These are phyloP conservation scores for Elaeis guineensis DNA, from an alignment of 176 grass and related monocot species.

Conservation along the genomic window DNA sequence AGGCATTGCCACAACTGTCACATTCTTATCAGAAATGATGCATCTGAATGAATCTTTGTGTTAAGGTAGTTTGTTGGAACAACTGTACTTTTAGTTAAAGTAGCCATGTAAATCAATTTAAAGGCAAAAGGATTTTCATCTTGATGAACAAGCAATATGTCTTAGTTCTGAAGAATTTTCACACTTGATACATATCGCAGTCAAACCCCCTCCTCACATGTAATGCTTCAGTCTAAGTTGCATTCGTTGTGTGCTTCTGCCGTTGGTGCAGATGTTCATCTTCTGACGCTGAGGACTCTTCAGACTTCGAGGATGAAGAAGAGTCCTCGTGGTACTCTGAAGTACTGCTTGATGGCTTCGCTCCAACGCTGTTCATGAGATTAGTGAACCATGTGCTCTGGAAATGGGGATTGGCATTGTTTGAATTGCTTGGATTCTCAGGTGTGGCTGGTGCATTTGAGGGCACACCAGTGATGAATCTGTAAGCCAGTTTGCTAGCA, in stretches of 20 bases:
- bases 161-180: no score
- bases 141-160: no score
- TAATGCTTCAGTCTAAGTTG: slow-evolving; percentile 14
- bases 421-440: slow-evolving; percentile 19
- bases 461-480: slow-evolving; percentile 26
- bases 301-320: background rate
- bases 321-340: slow-evolving; percentile 1
- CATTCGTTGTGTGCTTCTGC: slow-evolving; percentile 3
- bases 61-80: no score
- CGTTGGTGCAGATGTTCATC: slow-evolving; percentile 2
- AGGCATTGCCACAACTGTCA: slow-evolving; percentile 20
- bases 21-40: slow-evolving; percentile 38
- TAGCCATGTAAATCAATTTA: no score
- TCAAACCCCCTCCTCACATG: no score
- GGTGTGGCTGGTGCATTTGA: slow-evolving; percentile 23
- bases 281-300: slow-evolving; percentile 8
- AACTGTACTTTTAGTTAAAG: no score
- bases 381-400: slow-evolving; percentile 28
- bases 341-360: slow-evolving; percentile 34
- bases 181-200: no score
- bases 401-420: slow-evolving; percentile 12
- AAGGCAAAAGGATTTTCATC: no score
- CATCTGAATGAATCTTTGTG: background rate
- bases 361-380: slow-evolving; percentile 27
- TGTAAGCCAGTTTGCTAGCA: slow-evolving; percentile 39